Conservation (phyloP, 306 rosid genomes). For the Corylus heterophylla region DNA sequence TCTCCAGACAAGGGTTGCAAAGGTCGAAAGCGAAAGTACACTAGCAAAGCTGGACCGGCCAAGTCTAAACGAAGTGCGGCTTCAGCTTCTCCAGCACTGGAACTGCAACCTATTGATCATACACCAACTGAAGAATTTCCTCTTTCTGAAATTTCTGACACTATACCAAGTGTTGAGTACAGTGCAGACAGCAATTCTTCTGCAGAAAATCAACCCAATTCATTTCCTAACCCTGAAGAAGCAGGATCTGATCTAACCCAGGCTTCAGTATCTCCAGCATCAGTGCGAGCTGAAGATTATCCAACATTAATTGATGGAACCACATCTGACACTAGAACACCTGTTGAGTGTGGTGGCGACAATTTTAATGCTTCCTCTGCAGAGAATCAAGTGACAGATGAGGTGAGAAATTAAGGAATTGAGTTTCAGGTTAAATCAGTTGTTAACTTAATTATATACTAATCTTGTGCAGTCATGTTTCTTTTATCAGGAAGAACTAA, state of each 20-base stretch:
- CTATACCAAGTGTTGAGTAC: not conserved
- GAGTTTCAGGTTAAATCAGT: not conserved
- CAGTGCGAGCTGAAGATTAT: not conserved
- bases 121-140: not conserved
- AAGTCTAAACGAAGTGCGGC: too few relatives aligned
- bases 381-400: conserved; percentile 23
- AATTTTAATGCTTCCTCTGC: conserved; percentile 18
- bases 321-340: not conserved
- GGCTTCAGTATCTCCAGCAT: conserved; percentile 45
- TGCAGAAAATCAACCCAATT: conserved; percentile 21
- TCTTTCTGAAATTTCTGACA: not conserved
- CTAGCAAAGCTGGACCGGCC: too few relatives aligned
- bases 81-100: not conserved
- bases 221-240: conserved; percentile 56
- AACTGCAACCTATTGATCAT: not conserved
- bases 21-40: too few relatives aligned
- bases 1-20: too few relatives aligned
- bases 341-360: conserved; percentile 5
- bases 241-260: conserved; percentile 42
- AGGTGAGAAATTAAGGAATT: too few relatives aligned
- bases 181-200: too few relatives aligned
- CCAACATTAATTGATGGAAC: not conserved
- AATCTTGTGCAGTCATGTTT: not conserved
- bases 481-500: too few relatives aligned
- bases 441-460: not conserved